These are phyloP conservation scores for Rhamnella rubrinervis DNA, from an alignment of 331 rosid species.

Conservation along the genomic window DNA sequence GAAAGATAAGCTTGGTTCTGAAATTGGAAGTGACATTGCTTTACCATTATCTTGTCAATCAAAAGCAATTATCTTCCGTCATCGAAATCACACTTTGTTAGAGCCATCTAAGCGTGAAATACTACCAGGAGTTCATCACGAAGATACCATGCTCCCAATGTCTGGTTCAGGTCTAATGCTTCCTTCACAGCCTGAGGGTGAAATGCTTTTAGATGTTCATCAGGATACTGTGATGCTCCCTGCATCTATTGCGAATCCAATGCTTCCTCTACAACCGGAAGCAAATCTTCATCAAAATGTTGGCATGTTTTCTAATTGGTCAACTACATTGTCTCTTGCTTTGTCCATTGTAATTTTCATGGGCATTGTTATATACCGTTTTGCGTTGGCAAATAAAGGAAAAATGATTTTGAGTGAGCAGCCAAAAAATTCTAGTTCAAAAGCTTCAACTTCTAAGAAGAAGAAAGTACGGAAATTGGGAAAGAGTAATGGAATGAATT, in stretches of 20 bases:
- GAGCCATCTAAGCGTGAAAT: slow-evolving; percentile 34
- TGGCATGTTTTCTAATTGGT: slow-evolving; percentile 22
- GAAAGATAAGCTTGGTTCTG: slow-evolving; percentile 35
- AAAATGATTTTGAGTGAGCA: slow-evolving; percentile 24
- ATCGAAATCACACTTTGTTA: slow-evolving; percentile 28
- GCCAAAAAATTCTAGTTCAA: slow-evolving; percentile 29
- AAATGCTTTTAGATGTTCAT: slow-evolving; percentile 3
- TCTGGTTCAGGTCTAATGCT: slow-evolving; percentile 33
- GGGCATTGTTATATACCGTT: slow-evolving; percentile 22
- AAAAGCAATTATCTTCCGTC: slow-evolving; percentile 43
- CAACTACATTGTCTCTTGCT: slow-evolving; percentile 20
- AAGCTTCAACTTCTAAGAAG: slow-evolving; percentile 45
- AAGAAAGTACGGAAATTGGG: slow-evolving; percentile 48
- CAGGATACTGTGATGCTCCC: slow-evolving; percentile 27
- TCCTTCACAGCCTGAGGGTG: slow-evolving; percentile 35
- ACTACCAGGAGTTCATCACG: slow-evolving; percentile 21
- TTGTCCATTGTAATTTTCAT: slow-evolving; percentile 27
- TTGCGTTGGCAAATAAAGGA: slow-evolving; percentile 21
- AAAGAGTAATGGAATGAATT: slow-evolving; percentile 26
- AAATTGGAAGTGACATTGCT: slow-evolving; percentile 46
- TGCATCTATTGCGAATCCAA: slow-evolving; percentile 4
- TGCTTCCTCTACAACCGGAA: slow-evolving; percentile 20
- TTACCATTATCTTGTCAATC: slow-evolving; percentile 63
- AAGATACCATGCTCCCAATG: slow-evolving; percentile 28
- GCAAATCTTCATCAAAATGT: slow-evolving; percentile 15